Evolutionary conservation across 345 rosid species (phyloP).

Genomic region (Arabis hirsuta): DNA sequence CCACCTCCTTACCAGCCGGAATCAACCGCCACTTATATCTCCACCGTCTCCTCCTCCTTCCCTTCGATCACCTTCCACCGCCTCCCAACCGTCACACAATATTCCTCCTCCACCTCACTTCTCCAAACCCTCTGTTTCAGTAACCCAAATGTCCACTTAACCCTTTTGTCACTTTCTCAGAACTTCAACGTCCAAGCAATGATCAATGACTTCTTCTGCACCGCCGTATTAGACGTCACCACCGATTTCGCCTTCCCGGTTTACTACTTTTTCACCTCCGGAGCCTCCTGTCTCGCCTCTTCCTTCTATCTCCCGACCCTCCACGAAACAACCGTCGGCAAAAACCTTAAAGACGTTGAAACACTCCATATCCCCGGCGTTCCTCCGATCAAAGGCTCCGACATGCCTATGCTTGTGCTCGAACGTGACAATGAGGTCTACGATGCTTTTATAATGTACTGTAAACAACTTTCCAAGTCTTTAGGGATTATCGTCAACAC

Average conservation of each 20-base stretch:
- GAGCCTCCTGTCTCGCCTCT: slow-evolving; percentile 46
- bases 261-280: slow-evolving; percentile 55
- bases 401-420: slow-evolving; percentile 37
- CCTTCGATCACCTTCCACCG: slow-evolving; percentile 57
- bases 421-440: slow-evolving; percentile 47
- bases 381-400: slow-evolving; percentile 43
- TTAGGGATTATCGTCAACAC: slow-evolving; percentile 62
- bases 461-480: slow-evolving; percentile 30
- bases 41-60: slow-evolving; percentile 44
- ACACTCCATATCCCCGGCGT: slow-evolving; percentile 51
- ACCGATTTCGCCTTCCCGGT: slow-evolving; percentile 48
- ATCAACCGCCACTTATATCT: slow-evolving; percentile 42
- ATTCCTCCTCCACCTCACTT: slow-evolving; percentile 29
- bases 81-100: slow-evolving; percentile 36
- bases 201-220: slow-evolving; percentile 57
- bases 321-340: slow-evolving; percentile 39
- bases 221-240: slow-evolving; percentile 39
- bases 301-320: slow-evolving; percentile 46
- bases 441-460: slow-evolving; percentile 24
- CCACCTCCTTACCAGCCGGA: slow-evolving; percentile 52
- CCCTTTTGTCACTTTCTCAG: slow-evolving; percentile 48
- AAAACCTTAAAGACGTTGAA: slow-evolving; percentile 49
- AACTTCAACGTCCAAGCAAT: slow-evolving; percentile 42
- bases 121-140: slow-evolving; percentile 41
- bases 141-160: slow-evolving; percentile 48